Conservation (phyloP, 306 rosid genomes). For the Phaseolus lunatus region DNA sequence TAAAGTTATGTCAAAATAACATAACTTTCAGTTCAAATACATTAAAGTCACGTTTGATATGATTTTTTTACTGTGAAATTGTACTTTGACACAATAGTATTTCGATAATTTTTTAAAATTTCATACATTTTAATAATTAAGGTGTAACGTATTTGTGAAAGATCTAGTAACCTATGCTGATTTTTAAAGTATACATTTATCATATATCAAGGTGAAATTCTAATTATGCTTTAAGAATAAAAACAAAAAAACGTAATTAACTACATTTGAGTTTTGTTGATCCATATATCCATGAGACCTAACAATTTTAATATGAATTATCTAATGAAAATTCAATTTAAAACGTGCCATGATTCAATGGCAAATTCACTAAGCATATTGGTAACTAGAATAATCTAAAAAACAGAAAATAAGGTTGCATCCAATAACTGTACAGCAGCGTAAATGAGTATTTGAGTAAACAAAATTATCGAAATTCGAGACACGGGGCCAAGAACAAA, state of each 20-base stretch:
- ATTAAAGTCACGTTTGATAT: too few relatives aligned
- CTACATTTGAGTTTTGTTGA: background rate
- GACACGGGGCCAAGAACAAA: conserved; percentile 43
- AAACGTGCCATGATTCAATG: background rate
- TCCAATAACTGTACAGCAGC: conserved; percentile 62
- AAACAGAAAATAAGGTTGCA: conserved; percentile 40
- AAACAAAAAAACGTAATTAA: background rate
- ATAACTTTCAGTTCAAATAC: too few relatives aligned
- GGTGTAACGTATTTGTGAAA: too few relatives aligned
- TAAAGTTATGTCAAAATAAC: too few relatives aligned
- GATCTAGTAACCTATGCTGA: too few relatives aligned
- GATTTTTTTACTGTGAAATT: too few relatives aligned
- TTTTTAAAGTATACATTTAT: too few relatives aligned
- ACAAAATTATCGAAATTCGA: conserved; percentile 46
- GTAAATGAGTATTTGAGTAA: conserved; percentile 45
- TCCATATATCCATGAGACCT: background rate
- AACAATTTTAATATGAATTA: background rate
- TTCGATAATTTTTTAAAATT: too few relatives aligned
- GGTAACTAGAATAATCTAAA: conserved; percentile 48
- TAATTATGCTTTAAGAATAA: background rate
- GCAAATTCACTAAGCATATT: conserved; percentile 27
- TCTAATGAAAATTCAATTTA: conserved; percentile 14
- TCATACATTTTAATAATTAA: too few relatives aligned
- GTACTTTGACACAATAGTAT: too few relatives aligned
- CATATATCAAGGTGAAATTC: too few relatives aligned